Percentiles rank a stretch among this genome's conserved stretches.
Evolutionary conservation across 2,329 filamentous ascomycete genomes (phyloP).

Genomic region (Cordyceps farinosa): DNA sequence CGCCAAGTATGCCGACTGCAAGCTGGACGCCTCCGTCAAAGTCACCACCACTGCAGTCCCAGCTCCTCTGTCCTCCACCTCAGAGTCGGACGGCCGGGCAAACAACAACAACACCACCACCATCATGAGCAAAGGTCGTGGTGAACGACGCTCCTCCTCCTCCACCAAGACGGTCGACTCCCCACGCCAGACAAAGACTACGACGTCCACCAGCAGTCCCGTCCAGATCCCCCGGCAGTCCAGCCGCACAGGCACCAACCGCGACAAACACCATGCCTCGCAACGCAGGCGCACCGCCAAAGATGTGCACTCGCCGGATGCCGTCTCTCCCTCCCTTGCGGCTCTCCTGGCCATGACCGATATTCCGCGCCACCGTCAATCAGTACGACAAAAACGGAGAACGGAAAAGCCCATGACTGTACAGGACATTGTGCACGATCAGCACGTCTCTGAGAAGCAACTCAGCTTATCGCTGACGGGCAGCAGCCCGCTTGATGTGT

Average conservation of each 20-base stretch:
- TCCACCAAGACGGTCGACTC: neutral
- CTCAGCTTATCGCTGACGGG: constrained; percentile 51
- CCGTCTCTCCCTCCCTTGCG: constrained; percentile 56
- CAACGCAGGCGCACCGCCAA: constrained; percentile 9
- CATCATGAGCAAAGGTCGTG: constrained; percentile 16
- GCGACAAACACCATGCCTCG: constrained; percentile 15
- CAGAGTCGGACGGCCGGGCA: constrained; percentile 6
- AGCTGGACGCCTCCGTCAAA: constrained; percentile 6
- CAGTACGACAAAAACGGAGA: constrained; percentile 32
- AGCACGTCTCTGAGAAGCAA: constrained; percentile 56
- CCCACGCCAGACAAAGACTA: neutral
- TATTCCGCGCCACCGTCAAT: constrained; percentile 49
- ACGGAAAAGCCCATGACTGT: constrained; percentile 42
- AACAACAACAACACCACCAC: neutral
- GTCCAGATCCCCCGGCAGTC: constrained; percentile 17
- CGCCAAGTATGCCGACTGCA: constrained; percentile 21
- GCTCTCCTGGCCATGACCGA: constrained; percentile 59
- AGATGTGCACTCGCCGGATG: constrained; percentile 41
- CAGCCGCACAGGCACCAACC: constrained; percentile 6
- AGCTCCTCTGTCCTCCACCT: neutral
- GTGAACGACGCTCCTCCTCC: constrained; percentile 8
- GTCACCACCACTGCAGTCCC: constrained; percentile 9
- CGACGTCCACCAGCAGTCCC: constrained; percentile 5
- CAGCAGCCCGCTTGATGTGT: constrained; percentile 54
- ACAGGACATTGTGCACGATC: constrained; percentile 52